Evolutionary conservation across 768 basidiomycete species (phyloP), one percentile per base, ranked within the genome.

Genomic region (Trametes sanguinea): DNA sequence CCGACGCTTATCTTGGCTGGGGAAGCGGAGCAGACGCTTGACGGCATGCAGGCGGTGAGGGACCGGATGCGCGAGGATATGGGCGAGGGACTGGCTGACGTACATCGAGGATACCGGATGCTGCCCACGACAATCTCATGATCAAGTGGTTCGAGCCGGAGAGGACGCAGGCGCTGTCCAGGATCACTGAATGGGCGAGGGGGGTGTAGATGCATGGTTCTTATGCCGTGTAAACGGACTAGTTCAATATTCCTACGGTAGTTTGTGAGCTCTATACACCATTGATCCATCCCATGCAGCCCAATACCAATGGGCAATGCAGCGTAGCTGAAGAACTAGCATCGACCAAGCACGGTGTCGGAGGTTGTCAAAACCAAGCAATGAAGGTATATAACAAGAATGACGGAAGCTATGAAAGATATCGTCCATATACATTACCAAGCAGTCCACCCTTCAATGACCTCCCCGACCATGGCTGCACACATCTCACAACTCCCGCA

Each of bases 401-500:
- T 22, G 22, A 22, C 22, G 22, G 22, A 22, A 22, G 22, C 22
- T 22, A 22, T 22, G 22, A 22, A 22, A 22, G 22, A 22, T 22
- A 22, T 22, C 22, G 22, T 22, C 22, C 22, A 22, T 22, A 22
- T 22, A 22, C 22, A 22, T 22, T 22, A 22, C 22, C 22, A 22
- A 22, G 22, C 22, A 22, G 22, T 22, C 22, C 22, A 22, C 22
- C 22, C 22, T 22, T 22, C 22, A 22, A 22, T 22, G 22, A 22
- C 22, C 22, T 22, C 22, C 22, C 22, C 22, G 22, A 22, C 22
- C 22, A 22, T 22, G 22, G 22, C 22, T 22, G 22, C 22, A 22
- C 22, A 22, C 22, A 22, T 22, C 22, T 59, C 57, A 65, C 54
- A 89, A 80, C 73, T 90, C 85, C 11, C 80, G 73, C 57, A 86